Base-by-base conservation (phyloP, 305 asterid genomes). In the Stenogyne calaminthoides region DNA sequence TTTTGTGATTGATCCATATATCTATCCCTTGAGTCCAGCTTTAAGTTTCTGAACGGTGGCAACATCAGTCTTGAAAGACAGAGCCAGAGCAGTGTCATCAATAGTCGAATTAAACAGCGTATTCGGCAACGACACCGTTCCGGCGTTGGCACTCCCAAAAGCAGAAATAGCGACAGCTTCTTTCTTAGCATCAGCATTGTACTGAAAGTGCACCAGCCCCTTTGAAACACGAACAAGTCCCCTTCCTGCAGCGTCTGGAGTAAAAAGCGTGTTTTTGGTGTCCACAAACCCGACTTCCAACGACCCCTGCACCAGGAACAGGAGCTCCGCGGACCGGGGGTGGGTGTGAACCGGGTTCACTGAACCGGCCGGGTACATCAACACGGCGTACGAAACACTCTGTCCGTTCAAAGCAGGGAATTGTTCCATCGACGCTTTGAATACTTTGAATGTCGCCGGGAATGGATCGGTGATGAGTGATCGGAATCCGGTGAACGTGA, bases 311-410 rank as follows among this genome's bases (percentile, higher is more conserved):
- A 69, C 61, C 3, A 89, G 20, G 54, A 89, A 78, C 61, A 89
- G 58, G 18, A 85, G 88, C 85, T 85, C 92, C 0, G 95, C 83
- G 0, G 92, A 75, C 4, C 87, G 86, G 0, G 89, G 95, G 44
- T 89, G 95, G 15, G 83, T 85, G 79, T 87, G 95, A 7, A 87
- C 86, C 29, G 92, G 89, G 78, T 87, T 87, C 25, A 85, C 85
- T 4, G 83, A 16, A 3, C 80, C 72, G 0, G 64, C 66, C 0
- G 95, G 88, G 82, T 75, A 85, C 42, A 83, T 72, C 1, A 86
- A 81, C 58, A 83, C 81, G 1, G 90, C 91, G 44, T 80, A 83
- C 19, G 90, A 86, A 7, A 85, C 88, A 14, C 95, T 86, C 69
- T 83, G 90, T 20, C 91, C 88, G 34, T 83, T 82, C 0, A 86